Evolutionary conservation across 192 early-diverging fungal species (phyloP), one percentile per base, ranked within the genome.

Genomic region (Phlyctochytrium planicorne): DNA sequence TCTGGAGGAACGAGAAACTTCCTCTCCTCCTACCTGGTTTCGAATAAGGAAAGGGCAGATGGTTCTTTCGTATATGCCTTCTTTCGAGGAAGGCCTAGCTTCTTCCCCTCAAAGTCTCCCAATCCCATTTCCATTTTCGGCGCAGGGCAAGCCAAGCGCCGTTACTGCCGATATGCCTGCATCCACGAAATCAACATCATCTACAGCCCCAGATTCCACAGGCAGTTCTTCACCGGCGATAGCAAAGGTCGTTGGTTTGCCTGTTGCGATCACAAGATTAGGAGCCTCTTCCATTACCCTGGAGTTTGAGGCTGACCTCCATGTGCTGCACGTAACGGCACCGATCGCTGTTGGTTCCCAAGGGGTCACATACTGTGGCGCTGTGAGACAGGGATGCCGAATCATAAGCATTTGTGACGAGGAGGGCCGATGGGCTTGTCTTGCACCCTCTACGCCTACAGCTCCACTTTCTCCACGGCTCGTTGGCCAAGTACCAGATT

Each of bases 301-400:
- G 60, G 84, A 87, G 31, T 89, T 92, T 63, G 83, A 88, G 34
- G 91, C 87, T 0, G 82, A 88, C 2, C 68, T 92, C 12, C 76
- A 81, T 62, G 84, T 91, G 1, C 68, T 92, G 20, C 78, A 83
- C 52, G 80, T 83, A 37, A 75, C 57, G n/a, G 23, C 63, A 20
- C 55, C 65, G 24, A 67, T 90, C 33, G 64, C 70, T 14, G 65
- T 73, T 12, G 88, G 85, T 2, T 75, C 77, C 23, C 77, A 80
- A 68, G 89, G 82, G 64, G 85, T 85, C 71, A 74, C 82, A n/a
- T 87, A 85, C 62, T 84, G 75, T 66, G 88, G 85, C n/a, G 72
- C 59, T 40, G 68, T 76, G 76, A 80, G 1, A 76, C 87, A 90
- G 67, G 79, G 78, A 10, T 88, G 82, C 2, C 67, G 77, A 0